Conservation (phyloP, 176 grass and related monocot species). For the sorghum (Sorghum bicolor) region Sorghum_bicolor_NCBIv3 NC_012879.2:11485501-11486000, state of each 20-base stretch:
- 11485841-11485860: conserved; percentile 33
- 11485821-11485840: conserved; percentile 26
- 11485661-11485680: conserved; percentile 46
- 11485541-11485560: conserved; percentile 40
- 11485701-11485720: conserved; percentile 40
- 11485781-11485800: conserved; percentile 22
- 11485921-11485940: conserved; percentile 6
- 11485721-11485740: conserved; percentile 52
- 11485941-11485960: conserved; percentile 2
- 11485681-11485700: conserved; percentile 27
- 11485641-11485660: conserved; percentile 57
- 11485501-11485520: conserved; percentile 42
- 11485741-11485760: conserved; percentile 33
- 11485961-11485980: not conserved
- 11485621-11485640: conserved; percentile 73
- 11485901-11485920: not conserved
- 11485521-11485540: conserved; percentile 82
- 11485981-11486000: conserved; percentile 41
- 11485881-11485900: conserved; percentile 25
- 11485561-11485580: conserved; percentile 15
- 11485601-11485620: conserved; percentile 45
- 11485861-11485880: conserved; percentile 27
- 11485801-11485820: conserved; percentile 24
- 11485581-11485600: conserved; percentile 18
- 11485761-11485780: conserved; percentile 37